These are phyloP conservation scores for Calocera viscosa DNA, from an alignment of 768 basidiomycete species.

Conservation along the genomic window DNA sequence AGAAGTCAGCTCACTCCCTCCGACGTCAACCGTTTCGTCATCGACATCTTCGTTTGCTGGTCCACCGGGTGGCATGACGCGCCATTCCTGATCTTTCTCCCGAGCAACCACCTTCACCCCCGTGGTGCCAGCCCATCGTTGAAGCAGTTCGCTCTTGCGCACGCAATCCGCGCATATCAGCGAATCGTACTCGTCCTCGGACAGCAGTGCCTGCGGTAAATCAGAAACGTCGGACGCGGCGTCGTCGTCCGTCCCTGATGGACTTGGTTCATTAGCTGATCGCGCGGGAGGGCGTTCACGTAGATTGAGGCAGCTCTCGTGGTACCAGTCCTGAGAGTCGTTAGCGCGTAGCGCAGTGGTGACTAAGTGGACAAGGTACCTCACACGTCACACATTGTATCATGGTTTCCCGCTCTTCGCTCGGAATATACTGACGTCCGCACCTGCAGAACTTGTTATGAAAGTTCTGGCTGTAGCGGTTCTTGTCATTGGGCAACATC, in stretches of 20 bases:
- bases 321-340: constrained; percentile 68
- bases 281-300: constrained; percentile 36
- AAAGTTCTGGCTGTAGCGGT: constrained; percentile 67
- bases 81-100: constrained; percentile 21
- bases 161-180: constrained; percentile 65
- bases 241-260: constrained; percentile 31
- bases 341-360: not conserved
- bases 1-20: not conserved
- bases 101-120: constrained; percentile 59
- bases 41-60: constrained; percentile 18
- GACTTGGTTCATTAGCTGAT: not conserved
- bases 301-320: constrained; percentile 77
- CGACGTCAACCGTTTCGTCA: constrained; percentile 23
- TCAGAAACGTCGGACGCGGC: constrained; percentile 48
- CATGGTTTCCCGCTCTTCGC: constrained; percentile 70
- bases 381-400: constrained; percentile 79
- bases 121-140: constrained; percentile 52
- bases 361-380: constrained; percentile 32
- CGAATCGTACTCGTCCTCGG: constrained; percentile 58
- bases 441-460: constrained; percentile 60
- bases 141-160: constrained; percentile 39
- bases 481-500: constrained; percentile 40
- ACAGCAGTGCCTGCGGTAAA: constrained; percentile 55
- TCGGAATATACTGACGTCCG: constrained; percentile 54
- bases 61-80: constrained; percentile 32